Conservation (phyloP, 2,329 filamentous ascomycete genomes). For the Colletotrichum sansevieriae region DNA sequence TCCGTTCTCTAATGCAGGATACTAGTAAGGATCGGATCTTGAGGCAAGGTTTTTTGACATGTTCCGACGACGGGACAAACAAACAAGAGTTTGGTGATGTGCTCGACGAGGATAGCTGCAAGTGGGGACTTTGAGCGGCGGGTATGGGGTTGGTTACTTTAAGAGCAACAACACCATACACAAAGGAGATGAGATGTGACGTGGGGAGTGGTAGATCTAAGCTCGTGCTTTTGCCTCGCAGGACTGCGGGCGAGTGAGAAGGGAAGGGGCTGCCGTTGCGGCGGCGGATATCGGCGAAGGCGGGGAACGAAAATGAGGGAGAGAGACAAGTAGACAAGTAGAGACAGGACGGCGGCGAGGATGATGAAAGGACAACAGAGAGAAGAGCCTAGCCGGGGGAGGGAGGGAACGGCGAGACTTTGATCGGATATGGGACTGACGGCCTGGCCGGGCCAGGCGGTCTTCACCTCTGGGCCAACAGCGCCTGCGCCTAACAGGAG, state of each 20-base stretch:
- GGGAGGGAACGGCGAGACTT: constrained; percentile 40
- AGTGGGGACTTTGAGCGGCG: constrained; percentile 37
- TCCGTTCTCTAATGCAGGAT: constrained; percentile 24
- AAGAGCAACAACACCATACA: constrained; percentile 33
- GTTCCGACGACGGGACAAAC: constrained; percentile 35
- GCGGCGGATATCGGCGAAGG: constrained; percentile 36
- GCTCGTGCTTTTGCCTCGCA: constrained; percentile 18
- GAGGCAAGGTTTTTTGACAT: constrained; percentile 34
- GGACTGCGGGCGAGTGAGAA: constrained; percentile 19
- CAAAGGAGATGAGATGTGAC: constrained; percentile 37
- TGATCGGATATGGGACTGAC: constrained; percentile 38
- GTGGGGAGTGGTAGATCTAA: constrained; percentile 27
- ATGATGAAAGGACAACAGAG: constrained; percentile 35
- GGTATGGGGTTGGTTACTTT: constrained; percentile 39
- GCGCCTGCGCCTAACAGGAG: constrained; percentile 22
- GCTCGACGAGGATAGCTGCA: constrained; percentile 33
- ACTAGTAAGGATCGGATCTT: constrained; percentile 37
- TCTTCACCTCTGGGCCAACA: constrained; percentile 15
- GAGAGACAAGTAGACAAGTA: constrained; percentile 37
- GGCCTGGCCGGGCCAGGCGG: constrained; percentile 35
- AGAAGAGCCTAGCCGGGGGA: constrained; percentile 33
- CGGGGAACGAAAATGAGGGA: constrained; percentile 24
- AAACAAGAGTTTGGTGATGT: constrained; percentile 21
- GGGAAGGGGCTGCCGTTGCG: constrained; percentile 29
- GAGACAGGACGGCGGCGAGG: constrained; percentile 18